phyloP scores from a whole-genome alignment of 2,329 filamentous ascomycete genomes.

The Aspergillus terreus region DNA sequence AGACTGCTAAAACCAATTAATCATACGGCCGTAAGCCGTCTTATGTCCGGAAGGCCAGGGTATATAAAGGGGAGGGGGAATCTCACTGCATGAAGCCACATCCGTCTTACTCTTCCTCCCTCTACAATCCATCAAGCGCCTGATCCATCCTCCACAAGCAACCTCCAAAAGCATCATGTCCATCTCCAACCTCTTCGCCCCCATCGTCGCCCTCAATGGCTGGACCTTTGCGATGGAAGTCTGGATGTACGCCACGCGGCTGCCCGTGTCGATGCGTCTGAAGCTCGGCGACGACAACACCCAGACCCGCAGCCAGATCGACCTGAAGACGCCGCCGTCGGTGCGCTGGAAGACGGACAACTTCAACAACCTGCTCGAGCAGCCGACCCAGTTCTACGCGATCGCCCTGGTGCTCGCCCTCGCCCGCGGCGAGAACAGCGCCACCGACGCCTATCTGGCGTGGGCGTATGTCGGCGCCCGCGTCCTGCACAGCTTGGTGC shows the following conservation, averaged over 20 bases:
- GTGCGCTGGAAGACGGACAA: constrained; percentile 41
- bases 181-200: constrained; percentile 22
- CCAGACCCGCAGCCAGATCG: constrained; percentile 23
- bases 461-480: constrained; percentile 43
- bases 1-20: too few relatives aligned
- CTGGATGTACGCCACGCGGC: constrained; percentile 40
- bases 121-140: too few relatives aligned
- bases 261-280: constrained; percentile 32
- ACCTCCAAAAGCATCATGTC: not conserved
- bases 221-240: constrained; percentile 43
- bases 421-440: constrained; percentile 12
- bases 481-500: constrained; percentile 40
- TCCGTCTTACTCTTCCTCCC: too few relatives aligned
- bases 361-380: constrained; percentile 43
- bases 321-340: constrained; percentile 21
- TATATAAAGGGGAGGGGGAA: too few relatives aligned
- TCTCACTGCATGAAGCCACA: too few relatives aligned
- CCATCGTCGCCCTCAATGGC: constrained; percentile 31
- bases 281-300: constrained; percentile 7
- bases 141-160: not conserved
- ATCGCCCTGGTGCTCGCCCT: constrained; percentile 34
- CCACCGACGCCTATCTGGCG: constrained; percentile 31
- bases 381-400: constrained; percentile 46
- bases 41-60: too few relatives aligned
- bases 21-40: too few relatives aligned